Evolutionary conservation across 2,329 filamentous ascomycete genomes (phyloP).

Genomic region (Hymenoscyphus fructigenus): DNA sequence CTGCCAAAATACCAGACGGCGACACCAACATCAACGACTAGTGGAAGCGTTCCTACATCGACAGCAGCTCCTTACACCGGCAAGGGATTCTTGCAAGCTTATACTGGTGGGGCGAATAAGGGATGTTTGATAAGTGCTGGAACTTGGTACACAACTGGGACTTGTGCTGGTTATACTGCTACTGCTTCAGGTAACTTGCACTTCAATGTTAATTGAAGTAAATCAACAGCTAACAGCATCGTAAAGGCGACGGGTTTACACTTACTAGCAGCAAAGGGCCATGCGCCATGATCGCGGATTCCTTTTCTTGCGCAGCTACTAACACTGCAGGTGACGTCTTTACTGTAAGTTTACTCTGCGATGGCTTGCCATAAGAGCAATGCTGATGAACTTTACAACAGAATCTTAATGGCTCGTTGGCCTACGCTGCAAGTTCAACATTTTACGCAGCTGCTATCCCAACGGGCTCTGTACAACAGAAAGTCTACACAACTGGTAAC

Average conservation of each 20-base stretch:
- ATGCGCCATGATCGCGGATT: conserved; percentile 54
- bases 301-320: conserved; percentile 54
- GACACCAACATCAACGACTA: conserved; percentile 3
- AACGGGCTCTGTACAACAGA: conserved; percentile 33
- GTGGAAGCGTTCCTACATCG: conserved; percentile 27
- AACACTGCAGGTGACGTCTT: conserved; percentile 40
- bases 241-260: conserved; percentile 40
- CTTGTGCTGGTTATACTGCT: conserved; percentile 65
- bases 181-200: conserved; percentile 48
- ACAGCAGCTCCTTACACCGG: conserved; percentile 43
- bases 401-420: conserved; percentile 28
- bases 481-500: conserved; percentile 32
- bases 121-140: conserved; percentile 68
- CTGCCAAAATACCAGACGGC: background rate
- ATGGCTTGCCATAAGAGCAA: background rate
- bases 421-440: conserved; percentile 29
- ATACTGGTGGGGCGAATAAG: conserved; percentile 45
- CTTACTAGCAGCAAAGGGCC: conserved; percentile 57
- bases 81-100: conserved; percentile 58
- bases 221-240: background rate
- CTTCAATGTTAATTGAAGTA: background rate
- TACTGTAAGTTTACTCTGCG: conserved; percentile 25
- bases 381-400: background rate
- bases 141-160: conserved; percentile 66
- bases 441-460: conserved; percentile 39